phyloP scores from a whole-genome alignment of 2,329 filamentous ascomycete genomes.

The Ophiosphaerella narmari region DNA sequence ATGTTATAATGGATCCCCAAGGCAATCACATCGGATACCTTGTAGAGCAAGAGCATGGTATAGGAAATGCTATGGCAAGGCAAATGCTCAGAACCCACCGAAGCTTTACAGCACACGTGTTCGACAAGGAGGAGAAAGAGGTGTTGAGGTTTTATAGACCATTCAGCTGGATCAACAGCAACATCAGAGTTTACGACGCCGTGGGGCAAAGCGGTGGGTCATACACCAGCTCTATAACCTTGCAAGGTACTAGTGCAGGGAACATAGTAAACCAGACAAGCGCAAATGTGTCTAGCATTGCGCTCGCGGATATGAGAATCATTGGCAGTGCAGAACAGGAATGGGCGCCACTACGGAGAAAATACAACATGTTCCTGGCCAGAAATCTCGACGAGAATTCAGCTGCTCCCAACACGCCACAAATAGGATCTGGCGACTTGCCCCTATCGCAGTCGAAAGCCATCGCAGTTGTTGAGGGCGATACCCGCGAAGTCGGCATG shows the following conservation, averaged over 20 bases:
- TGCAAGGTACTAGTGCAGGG: conserved; percentile 51
- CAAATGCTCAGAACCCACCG: conserved; percentile 67
- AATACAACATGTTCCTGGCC: conserved; percentile 68
- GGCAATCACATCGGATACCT: conserved; percentile 68
- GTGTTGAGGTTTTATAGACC: conserved; percentile 65
- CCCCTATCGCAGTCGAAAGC: conserved; percentile 57
- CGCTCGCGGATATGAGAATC: conserved; percentile 63
- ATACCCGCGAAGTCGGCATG: conserved; percentile 52
- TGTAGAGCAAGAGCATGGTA: conserved; percentile 65
- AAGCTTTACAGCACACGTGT: conserved; percentile 68
- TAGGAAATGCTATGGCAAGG: conserved; percentile 60
- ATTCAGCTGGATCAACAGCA: conserved; percentile 66
- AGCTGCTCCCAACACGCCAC: conserved; percentile 43
- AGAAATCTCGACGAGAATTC: conserved; percentile 50
- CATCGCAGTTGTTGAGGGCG: conserved; percentile 47
- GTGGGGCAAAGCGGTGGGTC: conserved; percentile 22
- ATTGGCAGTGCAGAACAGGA: conserved; percentile 67
- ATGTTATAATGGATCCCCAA: conserved; percentile 67
- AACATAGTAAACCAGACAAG: conserved; percentile 52
- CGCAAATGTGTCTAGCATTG: conserved; percentile 59
- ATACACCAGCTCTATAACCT: conserved; percentile 47
- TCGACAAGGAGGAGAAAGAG: conserved; percentile 64
- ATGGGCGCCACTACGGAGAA: conserved; percentile 65
- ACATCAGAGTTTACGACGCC: conserved; percentile 50
- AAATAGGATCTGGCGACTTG: conserved; percentile 50